phyloP scores from a whole-genome alignment of 257 asterid genomes.

The Craterostigma plantagineum region DNA sequence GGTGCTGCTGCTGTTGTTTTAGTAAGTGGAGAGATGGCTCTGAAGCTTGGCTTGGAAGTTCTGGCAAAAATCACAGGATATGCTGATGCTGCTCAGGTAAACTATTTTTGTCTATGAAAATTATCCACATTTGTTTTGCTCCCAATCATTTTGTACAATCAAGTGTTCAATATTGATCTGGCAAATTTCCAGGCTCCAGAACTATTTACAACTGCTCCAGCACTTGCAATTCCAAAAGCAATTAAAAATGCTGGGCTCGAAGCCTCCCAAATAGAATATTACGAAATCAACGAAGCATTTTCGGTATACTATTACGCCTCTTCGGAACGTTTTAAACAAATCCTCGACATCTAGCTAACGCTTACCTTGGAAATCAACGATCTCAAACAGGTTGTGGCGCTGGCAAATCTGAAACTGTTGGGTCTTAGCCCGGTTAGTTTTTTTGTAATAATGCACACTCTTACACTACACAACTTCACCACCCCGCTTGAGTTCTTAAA shows the following conservation, averaged over 20 bases:
- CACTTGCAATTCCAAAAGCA: conserved; percentile 95
- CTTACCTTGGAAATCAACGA: conserved; percentile 4
- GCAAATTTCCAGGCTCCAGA: conserved; percentile 68
- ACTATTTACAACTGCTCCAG: conserved; percentile 82
- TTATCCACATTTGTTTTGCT: not conserved
- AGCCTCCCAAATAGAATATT: conserved; percentile 71
- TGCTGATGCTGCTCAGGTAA: conserved; percentile 98
- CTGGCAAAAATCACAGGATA: conserved; percentile 81
- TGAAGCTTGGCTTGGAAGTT: conserved; percentile 68
- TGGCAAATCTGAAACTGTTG: conserved; percentile 85
- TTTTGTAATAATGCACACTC: not conserved
- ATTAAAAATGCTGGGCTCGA: conserved; percentile 70
- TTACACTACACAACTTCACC: not conserved
- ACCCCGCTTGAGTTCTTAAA: not conserved
- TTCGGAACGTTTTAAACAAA: not conserved
- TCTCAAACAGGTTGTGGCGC: conserved; percentile 74
- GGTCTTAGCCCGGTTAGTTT: conserved; percentile 55
- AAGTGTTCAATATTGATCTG: too few relatives aligned
- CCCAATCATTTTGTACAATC: conserved; percentile 1
- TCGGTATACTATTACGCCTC: conserved; percentile 27
- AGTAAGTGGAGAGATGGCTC: conserved; percentile 80
- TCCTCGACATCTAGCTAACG: conserved; percentile 1
- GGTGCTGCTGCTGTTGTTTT: conserved; percentile 98
- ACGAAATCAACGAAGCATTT: conserved; percentile 95
- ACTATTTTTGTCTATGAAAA: not conserved